Percentiles rank a stretch among this genome's conserved stretches.
phyloP scores from a whole-genome alignment of 257 asterid species.

The Plantago ovata region DNA sequence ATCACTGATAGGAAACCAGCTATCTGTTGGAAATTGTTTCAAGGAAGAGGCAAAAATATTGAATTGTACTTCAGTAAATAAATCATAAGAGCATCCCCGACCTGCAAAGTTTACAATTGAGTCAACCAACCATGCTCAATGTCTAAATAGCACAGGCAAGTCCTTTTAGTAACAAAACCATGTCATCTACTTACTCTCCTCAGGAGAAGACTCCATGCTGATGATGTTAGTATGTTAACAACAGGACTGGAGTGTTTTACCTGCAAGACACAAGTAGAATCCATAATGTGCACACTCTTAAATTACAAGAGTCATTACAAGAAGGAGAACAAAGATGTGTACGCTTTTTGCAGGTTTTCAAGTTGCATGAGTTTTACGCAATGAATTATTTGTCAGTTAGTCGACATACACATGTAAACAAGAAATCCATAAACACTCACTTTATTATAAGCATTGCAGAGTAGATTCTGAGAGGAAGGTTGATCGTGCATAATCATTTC shows the following conservation, averaged over 20 bases:
- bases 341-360: no score
- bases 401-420: no score
- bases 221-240: slow-evolving; percentile 51
- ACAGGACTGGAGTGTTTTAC: slow-evolving; percentile 37
- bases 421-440: slow-evolving; percentile 30
- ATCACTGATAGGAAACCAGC: slow-evolving; percentile 63
- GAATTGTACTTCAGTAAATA: slow-evolving; percentile 60
- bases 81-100: slow-evolving; percentile 73
- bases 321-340: no score
- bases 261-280: slow-evolving; percentile 32
- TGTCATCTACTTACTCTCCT: slow-evolving; percentile 47
- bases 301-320: not conserved
- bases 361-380: no score
- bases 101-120: slow-evolving; percentile 36
- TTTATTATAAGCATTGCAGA: slow-evolving; percentile 52
- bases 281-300: not conserved
- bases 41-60: slow-evolving; percentile 64
- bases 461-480: slow-evolving; percentile 44
- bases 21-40: slow-evolving; percentile 56
- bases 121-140: slow-evolving; percentile 14
- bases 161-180: slow-evolving; percentile 14
- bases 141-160: slow-evolving; percentile 3
- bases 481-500: slow-evolving; percentile 43
- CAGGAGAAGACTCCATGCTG: slow-evolving; percentile 59
- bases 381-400: no score